phyloP scores from a whole-genome alignment of 2,329 filamentous ascomycete genomes.

The Tolypocladium endophyticum region DNA sequence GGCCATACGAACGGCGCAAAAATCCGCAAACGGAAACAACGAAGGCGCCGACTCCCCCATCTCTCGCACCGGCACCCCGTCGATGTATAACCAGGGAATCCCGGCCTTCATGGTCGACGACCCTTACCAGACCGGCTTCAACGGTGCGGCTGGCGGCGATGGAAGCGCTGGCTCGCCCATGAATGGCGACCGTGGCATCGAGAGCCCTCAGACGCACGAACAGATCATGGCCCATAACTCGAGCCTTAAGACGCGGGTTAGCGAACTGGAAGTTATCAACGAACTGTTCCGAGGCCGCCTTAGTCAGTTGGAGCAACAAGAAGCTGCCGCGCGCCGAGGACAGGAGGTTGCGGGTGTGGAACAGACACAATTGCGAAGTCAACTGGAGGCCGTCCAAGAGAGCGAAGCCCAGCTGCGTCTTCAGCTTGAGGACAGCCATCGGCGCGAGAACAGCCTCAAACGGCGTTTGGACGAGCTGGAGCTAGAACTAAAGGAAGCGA shows the following conservation, averaged over 20 bases:
- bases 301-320: constrained; percentile 68
- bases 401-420: constrained; percentile 37
- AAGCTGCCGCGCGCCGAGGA: constrained; percentile 54
- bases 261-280: constrained; percentile 91
- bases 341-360: constrained; percentile 45
- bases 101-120: constrained; percentile 71
- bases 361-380: constrained; percentile 44
- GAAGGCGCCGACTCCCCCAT: constrained; percentile 71
- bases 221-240: constrained; percentile 72
- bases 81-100: constrained; percentile 63
- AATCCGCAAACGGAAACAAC: constrained; percentile 59
- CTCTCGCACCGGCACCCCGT: constrained; percentile 69
- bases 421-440: constrained; percentile 66
- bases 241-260: constrained; percentile 86
- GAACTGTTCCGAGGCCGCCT: constrained; percentile 68
- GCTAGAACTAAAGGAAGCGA: constrained; percentile 36
- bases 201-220: constrained; percentile 68
- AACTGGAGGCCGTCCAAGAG: constrained; percentile 37
- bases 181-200: constrained; percentile 53
- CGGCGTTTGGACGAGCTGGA: constrained; percentile 72
- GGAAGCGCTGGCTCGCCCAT: constrained; percentile 39
- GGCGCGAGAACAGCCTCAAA: constrained; percentile 73
- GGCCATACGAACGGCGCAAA: constrained; percentile 53
- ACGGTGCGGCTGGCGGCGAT: constrained; percentile 30
- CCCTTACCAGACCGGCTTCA: constrained; percentile 45